These are phyloP conservation scores for Aspergillus neoniger DNA, from an alignment of 2,329 filamentous ascomycete species.

Conservation along the genomic window DNA sequence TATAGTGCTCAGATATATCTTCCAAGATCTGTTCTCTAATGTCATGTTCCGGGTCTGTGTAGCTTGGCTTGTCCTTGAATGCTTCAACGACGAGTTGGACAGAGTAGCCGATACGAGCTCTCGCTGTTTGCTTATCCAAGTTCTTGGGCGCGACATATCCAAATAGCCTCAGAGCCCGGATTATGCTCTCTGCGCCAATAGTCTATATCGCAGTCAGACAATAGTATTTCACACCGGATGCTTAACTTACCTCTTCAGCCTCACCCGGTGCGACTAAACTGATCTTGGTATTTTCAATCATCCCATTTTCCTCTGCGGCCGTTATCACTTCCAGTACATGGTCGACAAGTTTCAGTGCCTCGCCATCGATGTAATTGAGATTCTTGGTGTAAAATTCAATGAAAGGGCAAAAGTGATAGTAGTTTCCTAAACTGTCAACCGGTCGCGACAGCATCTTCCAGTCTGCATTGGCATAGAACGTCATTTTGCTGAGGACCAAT, in stretches of 20 bases:
- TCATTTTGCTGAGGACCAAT: constrained; percentile 35
- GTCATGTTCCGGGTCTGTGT: background rate
- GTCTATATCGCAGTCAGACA: background rate
- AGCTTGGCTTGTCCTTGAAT: background rate
- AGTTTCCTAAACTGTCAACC: constrained; percentile 33
- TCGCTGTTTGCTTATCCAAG: background rate
- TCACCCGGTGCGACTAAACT: background rate
- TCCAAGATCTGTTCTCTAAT: background rate
- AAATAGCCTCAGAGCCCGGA: background rate
- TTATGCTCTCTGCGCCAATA: background rate
- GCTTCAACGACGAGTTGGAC: background rate
- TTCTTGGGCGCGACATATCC: background rate
- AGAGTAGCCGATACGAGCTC: background rate
- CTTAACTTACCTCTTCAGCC: background rate
- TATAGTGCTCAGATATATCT: background rate
- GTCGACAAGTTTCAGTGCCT: background rate
- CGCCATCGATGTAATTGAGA: background rate
- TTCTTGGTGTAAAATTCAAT: constrained; percentile 14
- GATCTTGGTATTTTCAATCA: background rate
- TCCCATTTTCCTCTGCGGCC: no score
- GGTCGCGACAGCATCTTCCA: constrained; percentile 32
- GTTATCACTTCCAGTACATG: background rate
- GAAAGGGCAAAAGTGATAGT: constrained; percentile 35
- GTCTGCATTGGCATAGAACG: constrained; percentile 36
- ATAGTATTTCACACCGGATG: background rate